These are phyloP conservation scores for Cladorrhinum sp. DNA, from an alignment of 2,329 filamentous ascomycete genomes.

Conservation along the genomic window DNA sequence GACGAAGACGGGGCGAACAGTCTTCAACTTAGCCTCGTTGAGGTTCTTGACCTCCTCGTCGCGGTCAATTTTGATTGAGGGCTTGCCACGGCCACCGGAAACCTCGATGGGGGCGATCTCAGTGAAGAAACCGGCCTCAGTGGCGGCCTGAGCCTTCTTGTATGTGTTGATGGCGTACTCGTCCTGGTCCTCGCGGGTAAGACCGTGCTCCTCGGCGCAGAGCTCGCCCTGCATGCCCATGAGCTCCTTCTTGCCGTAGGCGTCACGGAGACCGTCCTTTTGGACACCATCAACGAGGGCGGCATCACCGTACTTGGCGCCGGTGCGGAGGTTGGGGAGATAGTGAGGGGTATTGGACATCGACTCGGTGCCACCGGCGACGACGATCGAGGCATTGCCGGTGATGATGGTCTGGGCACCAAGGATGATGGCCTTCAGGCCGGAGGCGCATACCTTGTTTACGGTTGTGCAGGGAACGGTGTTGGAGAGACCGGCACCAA, in stretches of 20 bases:
- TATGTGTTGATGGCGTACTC: slow-evolving; percentile 95
- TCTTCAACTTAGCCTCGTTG: slow-evolving; percentile 76
- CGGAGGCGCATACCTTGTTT: slow-evolving; percentile 98
- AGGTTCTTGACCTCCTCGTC: slow-evolving; percentile 98
- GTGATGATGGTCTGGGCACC: slow-evolving; percentile 97
- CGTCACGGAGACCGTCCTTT: slow-evolving; percentile 91
- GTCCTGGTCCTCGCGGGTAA: slow-evolving; percentile 84
- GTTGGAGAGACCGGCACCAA: slow-evolving; percentile 80
- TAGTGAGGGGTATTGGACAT: slow-evolving; percentile 99
- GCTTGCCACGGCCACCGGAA: slow-evolving; percentile 85
- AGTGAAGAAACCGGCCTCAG: slow-evolving; percentile 75
- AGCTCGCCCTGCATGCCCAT: slow-evolving; percentile 95
- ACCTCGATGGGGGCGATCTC: slow-evolving; percentile 93
- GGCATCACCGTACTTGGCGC: slow-evolving; percentile 92
- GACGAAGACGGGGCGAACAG: slow-evolving; percentile 81
- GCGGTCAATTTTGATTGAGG: slow-evolving; percentile 70
- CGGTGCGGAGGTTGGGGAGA: slow-evolving; percentile 78
- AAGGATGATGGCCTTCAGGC: slow-evolving; percentile 89
- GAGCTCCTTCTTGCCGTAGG: slow-evolving; percentile 87
- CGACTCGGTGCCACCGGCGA: slow-evolving; percentile 93
- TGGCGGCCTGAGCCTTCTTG: slow-evolving; percentile 85
- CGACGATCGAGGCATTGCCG: slow-evolving; percentile 86
- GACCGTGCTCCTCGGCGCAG: slow-evolving; percentile 77
- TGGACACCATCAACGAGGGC: slow-evolving; percentile 85
- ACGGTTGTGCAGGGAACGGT: slow-evolving; percentile 83